These are phyloP conservation scores for Aspergillus ochraceus DNA, from an alignment of 2,329 filamentous ascomycete species.

Conservation along the genomic window DNA sequence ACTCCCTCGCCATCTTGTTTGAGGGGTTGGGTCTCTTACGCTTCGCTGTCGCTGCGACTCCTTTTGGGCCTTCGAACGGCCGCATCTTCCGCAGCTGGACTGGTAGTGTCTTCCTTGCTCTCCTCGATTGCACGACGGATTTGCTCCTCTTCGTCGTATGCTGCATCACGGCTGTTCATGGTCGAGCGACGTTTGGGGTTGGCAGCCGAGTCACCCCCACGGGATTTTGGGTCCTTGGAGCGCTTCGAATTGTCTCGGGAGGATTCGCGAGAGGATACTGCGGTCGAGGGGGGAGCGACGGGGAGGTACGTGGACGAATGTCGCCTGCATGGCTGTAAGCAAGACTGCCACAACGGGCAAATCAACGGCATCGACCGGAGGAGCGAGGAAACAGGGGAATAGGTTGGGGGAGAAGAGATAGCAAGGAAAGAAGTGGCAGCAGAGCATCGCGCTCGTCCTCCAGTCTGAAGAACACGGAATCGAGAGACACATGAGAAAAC, in stretches of 20 bases:
- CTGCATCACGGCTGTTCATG: conserved; percentile 94
- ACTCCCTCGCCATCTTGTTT: background rate
- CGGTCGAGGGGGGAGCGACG: conserved; percentile 52
- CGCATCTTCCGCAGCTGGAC: conserved; percentile 54
- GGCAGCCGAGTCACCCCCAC: conserved; percentile 55
- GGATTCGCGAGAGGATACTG: conserved; percentile 44
- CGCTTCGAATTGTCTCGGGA: conserved; percentile 41
- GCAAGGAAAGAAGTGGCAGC: background rate
- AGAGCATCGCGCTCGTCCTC: background rate
- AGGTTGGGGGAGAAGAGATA: background rate
- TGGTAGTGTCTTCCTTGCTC: conserved; percentile 75
- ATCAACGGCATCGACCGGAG: background rate
- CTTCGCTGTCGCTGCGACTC: conserved; percentile 86
- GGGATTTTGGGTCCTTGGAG: conserved; percentile 43
- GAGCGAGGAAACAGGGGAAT: background rate
- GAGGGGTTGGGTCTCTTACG: conserved; percentile 61
- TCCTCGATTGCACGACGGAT: conserved; percentile 88
- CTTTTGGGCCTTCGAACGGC: conserved; percentile 72
- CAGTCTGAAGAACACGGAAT: background rate
- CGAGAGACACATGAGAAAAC: background rate
- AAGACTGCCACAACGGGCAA: conserved; percentile 14
- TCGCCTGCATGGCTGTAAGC: conserved; percentile 50
- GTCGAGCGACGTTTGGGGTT: conserved; percentile 85
- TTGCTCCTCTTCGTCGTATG: conserved; percentile 92
- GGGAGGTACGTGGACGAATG: conserved; percentile 65